Base-by-base conservation (phyloP, 345 rosid genomes). In the Mangifera indica region DNA sequence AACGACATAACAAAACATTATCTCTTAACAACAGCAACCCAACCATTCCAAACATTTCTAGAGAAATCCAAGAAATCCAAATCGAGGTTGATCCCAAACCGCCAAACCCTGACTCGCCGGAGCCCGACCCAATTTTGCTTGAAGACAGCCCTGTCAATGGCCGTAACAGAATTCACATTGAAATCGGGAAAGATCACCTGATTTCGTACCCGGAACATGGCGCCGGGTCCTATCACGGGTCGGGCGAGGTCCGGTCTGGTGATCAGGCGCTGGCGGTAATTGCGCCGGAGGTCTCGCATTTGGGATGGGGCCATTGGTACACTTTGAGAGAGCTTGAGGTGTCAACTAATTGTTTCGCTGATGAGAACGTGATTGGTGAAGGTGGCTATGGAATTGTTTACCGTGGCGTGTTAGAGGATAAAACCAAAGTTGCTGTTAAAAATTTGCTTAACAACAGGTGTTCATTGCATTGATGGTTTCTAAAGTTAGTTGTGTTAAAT, bases 221-320 rank as follows among this genome's bases (percentile, higher is more conserved):
- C 0, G 70, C 80, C n/a, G 86, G 85, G 79, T 82, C 86, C 60
- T 83, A 74, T 22, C 83, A 82, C 53, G 91, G 83, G 24, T 81
- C 85, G 29, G 90, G 92, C n/a, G 84, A 78, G 76, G 56, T 65
- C 52, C 75, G 81, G 69, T 83, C 89, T 5, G 87, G 88, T 62
- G 97, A 88, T 68, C 91, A 81, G 76, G 76, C 81, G 44, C 66
- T 66, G 57, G 74, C 53, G 17, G 64, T 80, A 59, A 64, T 82
- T n/a, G 90, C 77, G 75, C 97, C 95, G 45, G 98, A 91, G 75
- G 98, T 94, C 74, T 92, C 97, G 49, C 98, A 94, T 86, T 81
- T 94, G 79, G 98, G 97, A 2, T 94, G 98, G 98, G 98, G 98
- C 0, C 98, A 89, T 75, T 94, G 98, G 97, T 94, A 90, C 60